A percentile compares a stretch with the other conserved stretches of the same genome.
Conservation (phyloP, 164 flowering plant species). For the Platanus orientalis region DNA sequence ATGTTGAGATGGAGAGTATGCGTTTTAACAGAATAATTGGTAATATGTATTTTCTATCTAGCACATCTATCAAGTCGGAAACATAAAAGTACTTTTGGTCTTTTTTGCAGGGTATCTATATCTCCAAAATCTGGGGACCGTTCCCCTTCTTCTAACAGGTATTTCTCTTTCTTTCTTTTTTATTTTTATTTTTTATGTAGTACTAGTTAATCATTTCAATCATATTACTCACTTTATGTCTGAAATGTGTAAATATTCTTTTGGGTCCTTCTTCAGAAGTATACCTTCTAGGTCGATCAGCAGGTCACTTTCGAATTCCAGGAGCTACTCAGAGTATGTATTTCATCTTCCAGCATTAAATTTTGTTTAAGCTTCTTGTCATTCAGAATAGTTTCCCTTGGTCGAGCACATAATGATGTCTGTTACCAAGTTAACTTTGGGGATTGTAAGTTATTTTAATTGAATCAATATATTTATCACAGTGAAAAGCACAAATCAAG, state of each 20-base stretch:
- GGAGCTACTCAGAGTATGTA: constrained; percentile 57
- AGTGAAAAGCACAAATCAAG: constrained; percentile 51
- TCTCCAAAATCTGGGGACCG: constrained; percentile 38
- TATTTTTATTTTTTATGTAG: background rate
- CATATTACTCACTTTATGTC: no score
- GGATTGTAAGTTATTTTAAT: background rate
- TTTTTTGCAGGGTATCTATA: constrained; percentile 36
- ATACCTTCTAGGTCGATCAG: constrained; percentile 43
- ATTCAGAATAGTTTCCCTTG: background rate
- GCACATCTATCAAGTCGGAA: background rate
- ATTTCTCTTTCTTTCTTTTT: constrained; percentile 3
- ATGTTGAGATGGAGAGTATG: constrained; percentile 6
- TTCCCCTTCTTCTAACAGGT: constrained; percentile 43
- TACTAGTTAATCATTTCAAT: no score
- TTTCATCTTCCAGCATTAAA: background rate
- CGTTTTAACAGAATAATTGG: constrained; percentile 1
- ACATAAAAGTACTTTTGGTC: constrained; percentile 3
- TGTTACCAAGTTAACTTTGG: no score
- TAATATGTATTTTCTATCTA: constrained; percentile 1
- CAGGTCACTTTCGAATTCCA: constrained; percentile 52
- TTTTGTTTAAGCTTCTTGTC: constrained; percentile 1
- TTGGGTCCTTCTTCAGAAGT: constrained; percentile 27
- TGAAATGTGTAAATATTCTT: background rate
- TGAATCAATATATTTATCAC: constrained; percentile 2
- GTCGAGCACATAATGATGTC: no score